Conservation (phyloP, 768 basidiomycete species). For the Exsudoporus frostii region DNA sequence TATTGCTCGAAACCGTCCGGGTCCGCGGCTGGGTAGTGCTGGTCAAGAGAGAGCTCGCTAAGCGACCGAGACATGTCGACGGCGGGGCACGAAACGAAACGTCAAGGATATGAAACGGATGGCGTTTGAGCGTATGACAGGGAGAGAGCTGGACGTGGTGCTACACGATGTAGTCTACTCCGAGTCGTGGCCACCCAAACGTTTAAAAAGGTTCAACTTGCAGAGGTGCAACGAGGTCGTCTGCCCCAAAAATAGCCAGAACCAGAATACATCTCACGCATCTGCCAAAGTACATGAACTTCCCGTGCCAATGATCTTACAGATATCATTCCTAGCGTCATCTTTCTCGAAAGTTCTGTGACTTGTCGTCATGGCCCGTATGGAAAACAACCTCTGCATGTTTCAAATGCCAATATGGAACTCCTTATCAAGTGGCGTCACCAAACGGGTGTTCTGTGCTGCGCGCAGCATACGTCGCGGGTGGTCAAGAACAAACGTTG, state of each 20-base stretch:
- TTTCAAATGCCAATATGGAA: conserved; percentile 23
- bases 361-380: conserved; percentile 22
- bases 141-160: conserved; percentile 4
- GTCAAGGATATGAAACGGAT: conserved; percentile 27
- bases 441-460: conserved; percentile 21
- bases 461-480: conserved; percentile 10
- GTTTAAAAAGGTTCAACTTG: conserved; percentile 22
- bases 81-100: conserved; percentile 12
- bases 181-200: not conserved
- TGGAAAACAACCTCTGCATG: conserved; percentile 7
- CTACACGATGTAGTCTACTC: conserved; percentile 23
- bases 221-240: conserved; percentile 24
- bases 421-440: conserved; percentile 28
- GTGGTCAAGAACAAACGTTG: conserved; percentile 3
- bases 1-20: conserved; percentile 20
- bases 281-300: conserved; percentile 16
- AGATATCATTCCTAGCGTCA: not conserved
- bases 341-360: conserved; percentile 21
- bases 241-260: conserved; percentile 21
- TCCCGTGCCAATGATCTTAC: conserved; percentile 16
- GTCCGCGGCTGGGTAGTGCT: conserved; percentile 5
- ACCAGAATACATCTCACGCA: conserved; percentile 21
- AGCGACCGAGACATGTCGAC: conserved; percentile 25
- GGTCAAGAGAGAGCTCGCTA: conserved; percentile 21
- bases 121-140: not conserved